Evolutionary conservation across 2,329 filamentous ascomycete genomes (phyloP), one percentile per base, ranked within the genome.

Genomic region (Amylocarpus encephaloides): DNA sequence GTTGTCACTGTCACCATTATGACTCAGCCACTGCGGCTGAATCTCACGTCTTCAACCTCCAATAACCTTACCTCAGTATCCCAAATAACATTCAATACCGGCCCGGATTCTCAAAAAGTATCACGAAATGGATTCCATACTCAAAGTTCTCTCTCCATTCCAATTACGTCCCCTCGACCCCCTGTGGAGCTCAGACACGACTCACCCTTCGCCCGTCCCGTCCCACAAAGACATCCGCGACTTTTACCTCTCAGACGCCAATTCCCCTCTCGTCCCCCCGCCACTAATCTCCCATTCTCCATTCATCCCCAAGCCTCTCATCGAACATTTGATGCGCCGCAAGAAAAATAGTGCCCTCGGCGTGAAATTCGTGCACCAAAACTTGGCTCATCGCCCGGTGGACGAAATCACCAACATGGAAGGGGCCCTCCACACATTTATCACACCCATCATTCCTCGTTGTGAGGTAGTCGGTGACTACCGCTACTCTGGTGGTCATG

Each of bases 321-420:
- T 60, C 6, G 42, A 41, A 13, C 45, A 55, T 6, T 30, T 63
- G 12, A 63, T 63, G 59, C 47, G 60, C 3, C 48, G 41, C 3
- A 63, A 63, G 49, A 59, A 57, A 26, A 32, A 50, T 30, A 50
- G 49, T 13, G 60, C 60, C 1, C 42, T 63, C 2, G 56, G 44
- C 10, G 51, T 53, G 10, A 63, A 63, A 41, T 61, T 54, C 43
- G 16, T 29, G 1, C 0, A 35, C 13, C 4, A 32, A 33, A 36
- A 22, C 15, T 15, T 19, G 18, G 4, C 13, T 34, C 2, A 29
- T 19, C 18, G 15, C 22, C 41, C 16, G 10, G 13, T 15, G 11
- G 53, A 59, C 15, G 45, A 55, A 7, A 62, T 62, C 40, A 61
- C 59, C 4, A 54, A 63, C 45, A 58, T 63, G 57, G 61, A 64